Percentiles rank a stretch among this genome's conserved stretches.
Evolutionary conservation across 257 asterid species (phyloP).

Genomic region (Primulina eburnea): DNA sequence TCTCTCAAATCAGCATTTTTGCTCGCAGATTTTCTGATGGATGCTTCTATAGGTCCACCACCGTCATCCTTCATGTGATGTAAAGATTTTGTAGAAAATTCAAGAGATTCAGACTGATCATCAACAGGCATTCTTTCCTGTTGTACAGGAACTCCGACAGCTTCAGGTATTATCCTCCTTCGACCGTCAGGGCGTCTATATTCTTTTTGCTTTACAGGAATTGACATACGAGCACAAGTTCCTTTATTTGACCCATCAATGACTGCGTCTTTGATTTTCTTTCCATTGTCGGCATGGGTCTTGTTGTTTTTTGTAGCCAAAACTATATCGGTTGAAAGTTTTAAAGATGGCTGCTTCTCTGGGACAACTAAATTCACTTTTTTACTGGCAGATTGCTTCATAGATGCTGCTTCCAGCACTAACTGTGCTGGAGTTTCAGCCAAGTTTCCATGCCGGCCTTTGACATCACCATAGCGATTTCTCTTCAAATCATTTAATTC

Average conservation of each 20-base stretch:
- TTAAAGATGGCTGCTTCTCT: slow-evolving; percentile 42
- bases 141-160: slow-evolving; percentile 74
- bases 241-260: slow-evolving; percentile 49
- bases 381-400: slow-evolving; percentile 52
- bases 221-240: slow-evolving; percentile 48
- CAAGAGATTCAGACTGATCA: slow-evolving; percentile 45
- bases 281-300: slow-evolving; percentile 44
- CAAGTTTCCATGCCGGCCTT: slow-evolving; percentile 77
- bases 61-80: slow-evolving; percentile 43
- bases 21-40: no score
- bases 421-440: slow-evolving; percentile 94
- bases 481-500: slow-evolving; percentile 84
- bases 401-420: slow-evolving; percentile 82
- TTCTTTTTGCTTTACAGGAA: slow-evolving; percentile 93
- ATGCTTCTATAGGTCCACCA: not conserved
- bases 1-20: slow-evolving; percentile 44
- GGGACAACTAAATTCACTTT: slow-evolving; percentile 36
- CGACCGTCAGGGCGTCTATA: slow-evolving; percentile 96
- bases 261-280: slow-evolving; percentile 36
- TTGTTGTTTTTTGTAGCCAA: slow-evolving; percentile 34
- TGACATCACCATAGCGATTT: slow-evolving; percentile 83
- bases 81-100: slow-evolving; percentile 42
- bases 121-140: slow-evolving; percentile 45
- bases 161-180: slow-evolving; percentile 98
- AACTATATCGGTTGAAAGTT: slow-evolving; percentile 41